Evolutionary conservation across 495 filamentous ascomycete genomes (phyloP).

Genomic region (Penicillium flavigenum): DNA sequence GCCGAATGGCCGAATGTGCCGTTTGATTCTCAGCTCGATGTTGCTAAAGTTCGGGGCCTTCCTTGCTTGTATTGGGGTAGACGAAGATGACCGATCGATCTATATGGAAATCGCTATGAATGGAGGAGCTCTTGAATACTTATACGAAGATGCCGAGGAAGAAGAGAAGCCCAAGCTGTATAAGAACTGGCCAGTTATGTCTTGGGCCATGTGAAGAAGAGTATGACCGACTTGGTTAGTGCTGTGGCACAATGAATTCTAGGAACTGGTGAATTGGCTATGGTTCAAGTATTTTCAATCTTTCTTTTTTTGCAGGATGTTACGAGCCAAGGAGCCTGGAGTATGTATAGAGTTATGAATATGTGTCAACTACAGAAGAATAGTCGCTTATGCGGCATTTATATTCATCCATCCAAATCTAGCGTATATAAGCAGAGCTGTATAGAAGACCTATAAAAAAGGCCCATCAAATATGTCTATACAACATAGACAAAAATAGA

Average conservation of each 20-base stretch:
- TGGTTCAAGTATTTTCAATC: too few species aligned
- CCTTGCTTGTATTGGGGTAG: slow-evolving; percentile 30
- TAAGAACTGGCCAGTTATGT: slow-evolving; percentile 16
- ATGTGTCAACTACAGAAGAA: too few species aligned
- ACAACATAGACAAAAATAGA: background rate
- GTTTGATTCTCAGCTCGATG: slow-evolving; percentile 36
- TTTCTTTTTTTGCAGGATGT: too few species aligned
- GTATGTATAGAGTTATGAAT: too few species aligned
- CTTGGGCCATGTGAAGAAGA: slow-evolving; percentile 4
- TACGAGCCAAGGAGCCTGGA: too few species aligned
- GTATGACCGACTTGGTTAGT: background rate
- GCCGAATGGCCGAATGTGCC: slow-evolving; percentile 40
- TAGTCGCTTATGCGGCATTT: too few species aligned
- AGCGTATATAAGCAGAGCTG: too few species aligned
- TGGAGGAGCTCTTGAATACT: slow-evolving; percentile 4
- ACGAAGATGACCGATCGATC: slow-evolving; percentile 14
- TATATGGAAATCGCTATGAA: slow-evolving; percentile 9
- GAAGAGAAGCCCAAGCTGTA: slow-evolving; percentile 10
- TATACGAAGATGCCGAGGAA: slow-evolving; percentile 13
- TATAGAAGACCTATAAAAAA: background rate
- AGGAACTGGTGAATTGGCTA: background rate
- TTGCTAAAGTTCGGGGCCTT: slow-evolving; percentile 28
- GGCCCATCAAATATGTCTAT: background rate
- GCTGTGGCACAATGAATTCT: background rate
- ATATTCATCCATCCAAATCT: too few species aligned